Evolutionary conservation across 805 yeast species (phyloP).

Genomic region (Kazachstania taianensis): DNA sequence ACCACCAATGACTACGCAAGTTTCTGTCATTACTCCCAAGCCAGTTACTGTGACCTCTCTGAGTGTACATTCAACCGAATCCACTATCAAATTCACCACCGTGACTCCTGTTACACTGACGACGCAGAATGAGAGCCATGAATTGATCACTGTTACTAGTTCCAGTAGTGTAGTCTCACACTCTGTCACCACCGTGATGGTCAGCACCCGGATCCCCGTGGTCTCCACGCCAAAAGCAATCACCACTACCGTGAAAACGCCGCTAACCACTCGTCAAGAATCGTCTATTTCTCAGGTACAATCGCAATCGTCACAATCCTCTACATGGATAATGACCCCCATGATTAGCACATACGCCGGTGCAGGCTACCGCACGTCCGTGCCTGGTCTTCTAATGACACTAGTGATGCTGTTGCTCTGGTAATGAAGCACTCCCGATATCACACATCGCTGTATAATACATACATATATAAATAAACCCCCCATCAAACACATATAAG

Average conservation of each 20-base stretch:
- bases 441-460: too few relatives aligned
- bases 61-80: conserved; percentile 2
- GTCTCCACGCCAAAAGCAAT: conserved; percentile 3
- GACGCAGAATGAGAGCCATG: conserved; percentile 4
- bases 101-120: conserved; percentile 7
- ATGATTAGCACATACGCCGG: conserved; percentile 9
- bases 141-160: conserved; percentile 8
- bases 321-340: too few relatives aligned
- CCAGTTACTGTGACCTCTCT: too few relatives aligned
- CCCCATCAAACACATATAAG: neutral
- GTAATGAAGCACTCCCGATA: too few relatives aligned
- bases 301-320: too few relatives aligned
- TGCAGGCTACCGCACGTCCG: neutral
- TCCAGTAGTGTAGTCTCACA: conserved; percentile 5
- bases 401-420: neutral
- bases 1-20: neutral
- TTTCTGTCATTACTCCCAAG: neutral
- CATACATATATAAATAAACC: too few relatives aligned
- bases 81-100: conserved; percentile 8
- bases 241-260: conserved; percentile 1
- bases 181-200: conserved; percentile 6
- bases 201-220: conserved; percentile 4
- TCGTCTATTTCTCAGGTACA: too few relatives aligned
- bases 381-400: neutral
- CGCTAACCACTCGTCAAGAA: neutral